A percentile compares a stretch with the other conserved stretches of the same genome.
Evolutionary conservation across 2,329 filamentous ascomycete genomes (phyloP).

Genomic region (Sarocladium brachiariae): DNA sequence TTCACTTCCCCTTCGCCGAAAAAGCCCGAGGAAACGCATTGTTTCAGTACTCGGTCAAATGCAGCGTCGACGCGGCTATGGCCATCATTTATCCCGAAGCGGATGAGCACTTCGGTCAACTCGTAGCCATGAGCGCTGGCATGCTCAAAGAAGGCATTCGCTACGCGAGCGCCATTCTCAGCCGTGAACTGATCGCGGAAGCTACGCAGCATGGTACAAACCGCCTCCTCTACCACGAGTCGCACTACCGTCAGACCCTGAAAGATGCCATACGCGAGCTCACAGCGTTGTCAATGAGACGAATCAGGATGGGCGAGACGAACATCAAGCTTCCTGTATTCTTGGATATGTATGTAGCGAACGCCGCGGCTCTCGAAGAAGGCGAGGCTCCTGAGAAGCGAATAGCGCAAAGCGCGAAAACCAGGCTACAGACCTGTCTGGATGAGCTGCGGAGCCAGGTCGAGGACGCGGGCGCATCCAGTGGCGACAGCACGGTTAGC

Average conservation of each 20-base stretch:
- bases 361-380: slow-evolving; percentile 29
- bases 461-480: background rate
- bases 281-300: slow-evolving; percentile 20
- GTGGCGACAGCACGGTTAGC: background rate
- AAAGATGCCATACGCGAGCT: slow-evolving; percentile 24
- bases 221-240: slow-evolving; percentile 21
- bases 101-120: slow-evolving; percentile 27
- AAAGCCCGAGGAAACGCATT: slow-evolving; percentile 35
- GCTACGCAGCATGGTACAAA: slow-evolving; percentile 21
- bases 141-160: slow-evolving; percentile 33
- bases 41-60: slow-evolving; percentile 43
- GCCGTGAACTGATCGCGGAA: slow-evolving; percentile 30
- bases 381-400: slow-evolving; percentile 18
- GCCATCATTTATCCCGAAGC: slow-evolving; percentile 28
- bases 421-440: slow-evolving; percentile 26
- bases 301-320: slow-evolving; percentile 33
- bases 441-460: slow-evolving; percentile 18
- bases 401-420: slow-evolving; percentile 25
- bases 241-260: slow-evolving; percentile 22
- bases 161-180: slow-evolving; percentile 25
- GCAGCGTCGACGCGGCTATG: slow-evolving; percentile 36
- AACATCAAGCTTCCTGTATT: slow-evolving; percentile 38
- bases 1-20: slow-evolving; percentile 43
- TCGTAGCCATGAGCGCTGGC: slow-evolving; percentile 31
- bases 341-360: slow-evolving; percentile 29